These are phyloP conservation scores for Thraustochytrium striatum DNA, from an alignment of 352 stramenopile genomes.

Conservation along the genomic window DNA sequence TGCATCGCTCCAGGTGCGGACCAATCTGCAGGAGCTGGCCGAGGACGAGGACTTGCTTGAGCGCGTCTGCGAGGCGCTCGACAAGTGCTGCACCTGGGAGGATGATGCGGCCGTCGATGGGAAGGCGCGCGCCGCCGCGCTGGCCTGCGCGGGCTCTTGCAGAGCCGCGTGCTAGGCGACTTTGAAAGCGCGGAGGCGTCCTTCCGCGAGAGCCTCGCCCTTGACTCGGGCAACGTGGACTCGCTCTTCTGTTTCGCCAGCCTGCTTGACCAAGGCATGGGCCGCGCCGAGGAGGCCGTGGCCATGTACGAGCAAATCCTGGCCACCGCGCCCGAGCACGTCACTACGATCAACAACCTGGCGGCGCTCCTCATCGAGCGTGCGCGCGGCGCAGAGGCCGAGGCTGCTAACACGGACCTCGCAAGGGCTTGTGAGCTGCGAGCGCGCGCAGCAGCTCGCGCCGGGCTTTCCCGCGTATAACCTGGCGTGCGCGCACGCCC, in stretches of 20 bases:
- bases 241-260: conserved; percentile 1
- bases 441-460: conserved; percentile 7
- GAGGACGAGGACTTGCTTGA: conserved; percentile 4
- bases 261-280: conserved; percentile 10
- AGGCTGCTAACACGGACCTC: neutral
- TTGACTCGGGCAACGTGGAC: conserved; percentile 15
- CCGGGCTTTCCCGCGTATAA: conserved; percentile 42
- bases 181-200: neutral
- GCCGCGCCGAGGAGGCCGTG: neutral
- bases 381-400: neutral
- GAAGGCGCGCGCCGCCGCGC: neutral
- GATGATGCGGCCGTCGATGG: neutral
- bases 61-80: neutral
- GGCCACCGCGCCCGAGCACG: neutral
- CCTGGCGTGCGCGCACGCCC: conserved; percentile 9
- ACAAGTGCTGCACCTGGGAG: neutral
- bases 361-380: conserved; percentile 21
- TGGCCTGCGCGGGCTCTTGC: neutral
- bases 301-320: conserved; percentile 4
- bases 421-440: neutral
- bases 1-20: neutral
- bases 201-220: conserved; percentile 6
- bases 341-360: conserved; percentile 37
- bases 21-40: conserved; percentile 1
- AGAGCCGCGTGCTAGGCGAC: conserved; percentile 4